These are phyloP conservation scores for Chenopodium berlandieri DNA, from an alignment of 148 eudicot species.

Conservation along the genomic window DNA sequence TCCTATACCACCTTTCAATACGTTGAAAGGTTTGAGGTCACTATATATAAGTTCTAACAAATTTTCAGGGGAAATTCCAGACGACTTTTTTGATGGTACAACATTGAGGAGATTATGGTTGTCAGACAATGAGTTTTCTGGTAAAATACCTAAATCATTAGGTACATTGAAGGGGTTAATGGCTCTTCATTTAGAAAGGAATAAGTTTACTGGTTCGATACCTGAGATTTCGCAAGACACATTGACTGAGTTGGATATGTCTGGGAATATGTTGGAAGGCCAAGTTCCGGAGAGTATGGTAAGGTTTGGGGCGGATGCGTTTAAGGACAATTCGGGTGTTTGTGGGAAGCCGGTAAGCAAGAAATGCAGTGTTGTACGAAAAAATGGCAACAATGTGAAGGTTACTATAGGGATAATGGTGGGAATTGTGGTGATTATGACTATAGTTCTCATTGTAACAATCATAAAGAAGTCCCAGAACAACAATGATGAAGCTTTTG, in stretches of 20 bases:
- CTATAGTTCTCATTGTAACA: constrained; percentile 27
- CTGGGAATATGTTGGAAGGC: constrained; percentile 48
- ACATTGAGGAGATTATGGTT: constrained; percentile 42
- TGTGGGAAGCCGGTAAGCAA: constrained; percentile 41
- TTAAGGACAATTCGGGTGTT: constrained; percentile 43
- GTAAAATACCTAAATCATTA: constrained; percentile 48
- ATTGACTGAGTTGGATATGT: constrained; percentile 30
- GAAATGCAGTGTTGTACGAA: constrained; percentile 22
- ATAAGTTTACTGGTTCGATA: constrained; percentile 48
- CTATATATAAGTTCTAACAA: constrained; percentile 37
- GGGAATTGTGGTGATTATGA: constrained; percentile 32
- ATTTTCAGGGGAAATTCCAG: constrained; percentile 56
- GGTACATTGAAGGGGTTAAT: constrained; percentile 23
- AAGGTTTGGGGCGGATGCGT: constrained; percentile 39
- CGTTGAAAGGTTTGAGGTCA: constrained; percentile 35
- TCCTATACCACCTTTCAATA: constrained; percentile 42
- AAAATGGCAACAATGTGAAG: neutral
- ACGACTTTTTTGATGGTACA: constrained; percentile 29
- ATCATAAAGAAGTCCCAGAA: constrained; percentile 29
- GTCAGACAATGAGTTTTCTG: constrained; percentile 42
- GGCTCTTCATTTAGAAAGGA: constrained; percentile 40
- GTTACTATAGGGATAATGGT: constrained; percentile 29
- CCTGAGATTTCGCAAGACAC: constrained; percentile 37
- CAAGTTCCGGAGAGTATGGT: constrained; percentile 43
- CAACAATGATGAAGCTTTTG: constrained; percentile 22